phyloP scores from a whole-genome alignment of 2,329 filamentous ascomycete species.

The Cordyceps tenuipes region DNA sequence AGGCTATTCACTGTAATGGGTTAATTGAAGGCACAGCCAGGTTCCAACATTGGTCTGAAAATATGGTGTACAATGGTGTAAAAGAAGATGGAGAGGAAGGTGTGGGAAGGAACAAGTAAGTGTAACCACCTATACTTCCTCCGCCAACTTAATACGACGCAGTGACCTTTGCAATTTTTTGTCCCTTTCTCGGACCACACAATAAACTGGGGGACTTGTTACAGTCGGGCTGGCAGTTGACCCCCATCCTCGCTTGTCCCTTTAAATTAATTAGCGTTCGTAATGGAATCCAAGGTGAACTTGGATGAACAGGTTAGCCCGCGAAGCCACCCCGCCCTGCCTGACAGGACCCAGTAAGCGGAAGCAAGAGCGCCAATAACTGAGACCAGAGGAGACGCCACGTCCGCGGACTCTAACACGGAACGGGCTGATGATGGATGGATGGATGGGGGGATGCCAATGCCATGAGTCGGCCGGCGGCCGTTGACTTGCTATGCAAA shows the following conservation, averaged over 20 bases:
- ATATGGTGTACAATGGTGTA: not conserved
- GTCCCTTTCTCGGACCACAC: not conserved
- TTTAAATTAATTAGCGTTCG: not conserved
- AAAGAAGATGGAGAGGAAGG: not conserved
- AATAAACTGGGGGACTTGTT: not conserved
- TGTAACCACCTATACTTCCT: not conserved
- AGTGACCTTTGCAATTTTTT: not conserved
- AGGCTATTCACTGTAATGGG: not conserved
- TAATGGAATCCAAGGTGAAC: not conserved
- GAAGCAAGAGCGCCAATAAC: slow-evolving; percentile 7
- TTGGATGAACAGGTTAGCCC: not conserved
- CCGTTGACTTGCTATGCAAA: no score
- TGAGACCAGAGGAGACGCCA: not conserved
- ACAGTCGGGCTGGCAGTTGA: not conserved
- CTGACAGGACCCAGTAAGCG: not conserved
- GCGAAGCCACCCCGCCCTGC: not conserved
- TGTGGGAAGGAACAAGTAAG: not conserved
- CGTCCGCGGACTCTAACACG: slow-evolving; percentile 7
- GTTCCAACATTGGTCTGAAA: not conserved
- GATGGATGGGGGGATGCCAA: no score
- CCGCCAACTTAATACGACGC: not conserved
- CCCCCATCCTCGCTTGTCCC: not conserved
- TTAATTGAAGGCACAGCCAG: not conserved
- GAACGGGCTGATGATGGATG: not conserved
- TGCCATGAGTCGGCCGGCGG: no score